Conservation (phyloP, 2,329 filamentous ascomycete species). For the Myriosclerotinia scirpicola region DNA sequence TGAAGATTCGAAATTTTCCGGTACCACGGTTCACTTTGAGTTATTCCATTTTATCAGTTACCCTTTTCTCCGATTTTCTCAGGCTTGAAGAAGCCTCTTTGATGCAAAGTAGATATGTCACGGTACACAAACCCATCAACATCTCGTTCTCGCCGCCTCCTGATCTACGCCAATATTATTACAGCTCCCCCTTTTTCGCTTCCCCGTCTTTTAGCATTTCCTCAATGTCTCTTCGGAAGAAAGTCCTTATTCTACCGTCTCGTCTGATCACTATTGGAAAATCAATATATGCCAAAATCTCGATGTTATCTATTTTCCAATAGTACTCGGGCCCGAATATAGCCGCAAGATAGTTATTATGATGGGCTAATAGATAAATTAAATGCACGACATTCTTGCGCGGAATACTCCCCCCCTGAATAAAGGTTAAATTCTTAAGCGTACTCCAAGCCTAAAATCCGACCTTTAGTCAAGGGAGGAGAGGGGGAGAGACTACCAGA, state of each 20-base stretch:
- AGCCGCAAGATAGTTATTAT: slow-evolving; percentile 12
- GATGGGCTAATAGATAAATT: slow-evolving; percentile 8
- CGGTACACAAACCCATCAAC: not conserved
- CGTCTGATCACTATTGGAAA: not conserved
- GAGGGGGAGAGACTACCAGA: not conserved
- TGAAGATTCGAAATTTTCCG: not conserved
- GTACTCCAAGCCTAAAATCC: too few species aligned
- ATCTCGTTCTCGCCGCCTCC: slow-evolving; percentile 9
- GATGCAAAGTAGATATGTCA: not conserved
- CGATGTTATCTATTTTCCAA: slow-evolving; percentile 9
- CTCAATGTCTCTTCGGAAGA: not conserved
- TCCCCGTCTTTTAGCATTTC: not conserved
- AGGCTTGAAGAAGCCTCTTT: not conserved
- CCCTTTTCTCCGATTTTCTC: not conserved
- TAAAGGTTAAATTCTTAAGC: too few species aligned
- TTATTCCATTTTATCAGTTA: not conserved
- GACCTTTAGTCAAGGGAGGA: too few species aligned
- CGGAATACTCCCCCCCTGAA: not conserved
- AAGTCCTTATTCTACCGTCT: not conserved
- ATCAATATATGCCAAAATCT: not conserved
- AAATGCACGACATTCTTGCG: slow-evolving; percentile 17
- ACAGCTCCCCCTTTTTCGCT: slow-evolving; percentile 16
- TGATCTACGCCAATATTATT: not conserved
- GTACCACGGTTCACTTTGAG: slow-evolving; percentile 4
- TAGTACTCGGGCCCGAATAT: not conserved